Evolutionary conservation across 2,329 filamentous ascomycete genomes (phyloP), one percentile per base, ranked within the genome.

Genomic region (Biscogniauxia marginata): DNA sequence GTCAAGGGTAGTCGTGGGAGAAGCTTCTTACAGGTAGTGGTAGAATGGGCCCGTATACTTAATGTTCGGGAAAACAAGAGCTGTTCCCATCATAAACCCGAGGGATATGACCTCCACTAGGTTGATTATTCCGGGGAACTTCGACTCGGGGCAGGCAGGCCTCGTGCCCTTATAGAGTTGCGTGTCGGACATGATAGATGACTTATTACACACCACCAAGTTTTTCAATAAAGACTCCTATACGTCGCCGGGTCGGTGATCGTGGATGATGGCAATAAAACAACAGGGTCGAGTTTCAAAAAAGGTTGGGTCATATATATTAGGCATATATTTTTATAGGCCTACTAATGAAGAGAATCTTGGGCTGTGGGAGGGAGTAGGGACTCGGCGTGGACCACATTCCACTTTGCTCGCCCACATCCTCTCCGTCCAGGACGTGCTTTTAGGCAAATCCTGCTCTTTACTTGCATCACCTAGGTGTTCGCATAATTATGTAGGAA

Each of bases 51-150:
- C 20, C 20, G 63, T 60, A 19, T 53, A 49, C 5, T 49, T 53
- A 20, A 63, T 45, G 11, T 47, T 61, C 19, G 56, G 53, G 45
- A 60, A 54, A 44, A 57, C 9, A 46, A 65, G 52, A 16, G 63
- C 63, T 20, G 63, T 30, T 18, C 62, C 65, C 46, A 62, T 53
- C 65, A 67, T 66, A 21, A 61, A 13, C 24, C 63, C 62, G 43
- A 54, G 55, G 46, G 63, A 61, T n/a, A 61, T 6, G 30, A 63
- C 18, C 44, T 20, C 20, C 11, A 7, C 44, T 4, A 9, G 44
- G 18, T 18, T 46, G 16, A 19, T 7, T 8, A 46, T 21, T 20
- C 16, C 16, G 20, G 44, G 3, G 44, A 20, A 11, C 16, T 11
- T 3, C 13, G n/a, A 16, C 5, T 39, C 30, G 9, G 30, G 13